Conservation (phyloP, 768 basidiomycete genomes). For the Tulasnella sp. region DNA sequence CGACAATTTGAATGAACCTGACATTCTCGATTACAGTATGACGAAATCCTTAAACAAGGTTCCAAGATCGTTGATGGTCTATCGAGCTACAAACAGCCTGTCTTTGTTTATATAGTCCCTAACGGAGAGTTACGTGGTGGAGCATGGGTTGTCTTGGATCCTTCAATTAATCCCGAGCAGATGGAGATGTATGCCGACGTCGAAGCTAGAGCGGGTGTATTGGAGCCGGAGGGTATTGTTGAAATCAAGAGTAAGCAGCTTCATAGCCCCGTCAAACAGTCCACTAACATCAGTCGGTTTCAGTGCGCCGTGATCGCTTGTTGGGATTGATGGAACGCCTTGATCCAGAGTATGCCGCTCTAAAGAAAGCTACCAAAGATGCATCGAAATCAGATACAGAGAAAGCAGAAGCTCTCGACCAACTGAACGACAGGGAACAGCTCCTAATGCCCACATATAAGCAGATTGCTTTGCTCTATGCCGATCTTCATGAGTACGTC, state of each 20-base stretch:
- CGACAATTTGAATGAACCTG: not conserved
- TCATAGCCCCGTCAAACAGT: too few species aligned
- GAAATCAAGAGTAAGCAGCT: slow-evolving; percentile 74
- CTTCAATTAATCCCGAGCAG: slow-evolving; percentile 89
- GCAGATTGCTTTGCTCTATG: slow-evolving; percentile 85
- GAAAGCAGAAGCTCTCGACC: slow-evolving; percentile 51
- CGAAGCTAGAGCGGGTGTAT: slow-evolving; percentile 87
- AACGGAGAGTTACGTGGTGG: slow-evolving; percentile 98
- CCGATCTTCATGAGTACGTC: slow-evolving; percentile 89
- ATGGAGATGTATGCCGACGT: slow-evolving; percentile 99
- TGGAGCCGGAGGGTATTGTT: slow-evolving; percentile 90
- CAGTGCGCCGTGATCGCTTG: slow-evolving; percentile 84
- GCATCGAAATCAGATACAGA: slow-evolving; percentile 58
- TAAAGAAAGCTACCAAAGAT: slow-evolving; percentile 75
- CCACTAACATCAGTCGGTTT: not conserved
- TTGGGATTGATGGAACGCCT: slow-evolving; percentile 84
- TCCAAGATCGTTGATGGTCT: slow-evolving; percentile 98
- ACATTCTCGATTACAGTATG: slow-evolving; percentile 36
- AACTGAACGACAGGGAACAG: slow-evolving; percentile 62
- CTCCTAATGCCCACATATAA: slow-evolving; percentile 81
- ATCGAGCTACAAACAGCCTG: slow-evolving; percentile 91
- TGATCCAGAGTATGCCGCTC: slow-evolving; percentile 63
- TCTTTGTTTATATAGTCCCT: slow-evolving; percentile 96
- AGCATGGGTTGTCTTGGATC: slow-evolving; percentile 98
- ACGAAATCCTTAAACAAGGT: slow-evolving; percentile 92